Percentiles rank a stretch among this genome's conserved stretches.
phyloP scores from a whole-genome alignment of 1,139 yeast genomes.

The Blastobotrys buckinghamii region DNA sequence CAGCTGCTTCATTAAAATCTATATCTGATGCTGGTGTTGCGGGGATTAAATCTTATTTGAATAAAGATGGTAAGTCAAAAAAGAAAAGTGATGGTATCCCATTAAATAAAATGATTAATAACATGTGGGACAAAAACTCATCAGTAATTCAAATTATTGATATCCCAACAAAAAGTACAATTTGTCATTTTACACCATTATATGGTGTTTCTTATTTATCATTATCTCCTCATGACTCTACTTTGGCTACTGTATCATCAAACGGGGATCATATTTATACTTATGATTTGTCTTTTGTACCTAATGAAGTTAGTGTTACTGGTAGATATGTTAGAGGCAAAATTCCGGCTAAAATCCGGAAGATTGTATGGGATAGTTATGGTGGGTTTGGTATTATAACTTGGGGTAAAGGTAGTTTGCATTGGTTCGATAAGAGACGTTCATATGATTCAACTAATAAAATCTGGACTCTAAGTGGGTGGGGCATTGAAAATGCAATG shows the following conservation, averaged over 20 bases:
- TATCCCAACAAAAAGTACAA: constrained; percentile 38
- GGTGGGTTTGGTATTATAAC: constrained; percentile 53
- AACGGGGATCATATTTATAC: constrained; percentile 60
- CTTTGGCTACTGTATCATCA: constrained; percentile 48
- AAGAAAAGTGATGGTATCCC: constrained; percentile 4
- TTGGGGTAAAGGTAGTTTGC: constrained; percentile 53
- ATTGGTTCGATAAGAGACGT: constrained; percentile 44
- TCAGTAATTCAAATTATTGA: constrained; percentile 39
- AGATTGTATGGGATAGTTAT: constrained; percentile 47
- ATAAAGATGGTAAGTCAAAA: constrained; percentile 3
- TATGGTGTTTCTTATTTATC: constrained; percentile 59
- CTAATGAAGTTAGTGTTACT: constrained; percentile 46
- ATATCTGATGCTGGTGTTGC: constrained; percentile 29
- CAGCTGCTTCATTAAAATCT: constrained; percentile 28
- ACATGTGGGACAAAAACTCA: constrained; percentile 17
- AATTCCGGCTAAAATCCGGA: constrained; percentile 50
- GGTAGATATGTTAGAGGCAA: constrained; percentile 63
- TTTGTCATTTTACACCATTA: constrained; percentile 53
- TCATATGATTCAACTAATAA: constrained; percentile 25
- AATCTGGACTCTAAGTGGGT: constrained; percentile 28
- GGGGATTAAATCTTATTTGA: constrained; percentile 25
- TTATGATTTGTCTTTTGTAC: constrained; percentile 57
- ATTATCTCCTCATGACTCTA: constrained; percentile 57
- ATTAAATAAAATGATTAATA: constrained; percentile 13
- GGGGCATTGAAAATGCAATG: constrained; percentile 23